Evolutionary conservation across 345 rosid species (phyloP).

Genomic region (Eucalyptus paniculata): DNA sequence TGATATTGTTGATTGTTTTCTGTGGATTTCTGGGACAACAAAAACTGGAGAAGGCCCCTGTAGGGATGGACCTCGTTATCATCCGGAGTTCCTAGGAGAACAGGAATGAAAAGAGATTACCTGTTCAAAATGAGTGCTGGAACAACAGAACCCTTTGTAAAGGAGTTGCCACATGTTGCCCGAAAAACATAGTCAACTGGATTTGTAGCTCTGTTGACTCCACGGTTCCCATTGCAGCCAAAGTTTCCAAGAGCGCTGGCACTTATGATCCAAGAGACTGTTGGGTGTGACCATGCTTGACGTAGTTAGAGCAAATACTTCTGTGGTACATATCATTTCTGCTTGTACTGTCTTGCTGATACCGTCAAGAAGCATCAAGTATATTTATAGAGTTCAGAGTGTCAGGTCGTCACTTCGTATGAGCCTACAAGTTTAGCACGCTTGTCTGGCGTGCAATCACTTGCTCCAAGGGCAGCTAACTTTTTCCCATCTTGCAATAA

Average conservation of each 20-base stretch:
- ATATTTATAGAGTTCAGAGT: background rate
- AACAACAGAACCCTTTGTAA: conserved; percentile 70
- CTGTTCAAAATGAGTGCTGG: conserved; percentile 91
- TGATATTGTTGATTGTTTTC: background rate
- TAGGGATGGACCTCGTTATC: background rate
- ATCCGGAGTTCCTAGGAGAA: background rate
- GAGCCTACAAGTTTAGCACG: background rate
- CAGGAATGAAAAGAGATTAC: conserved; percentile 6
- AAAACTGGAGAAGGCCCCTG: conserved; percentile 27
- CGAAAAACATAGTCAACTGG: conserved; percentile 58
- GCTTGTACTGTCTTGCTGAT: background rate
- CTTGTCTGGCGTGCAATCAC: background rate
- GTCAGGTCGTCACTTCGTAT: background rate
- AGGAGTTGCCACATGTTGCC: conserved; percentile 77
- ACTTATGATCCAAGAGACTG: conserved; percentile 70
- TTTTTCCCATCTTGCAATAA: too few species aligned
- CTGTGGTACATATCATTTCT: conserved; percentile 46
- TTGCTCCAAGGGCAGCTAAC: background rate
- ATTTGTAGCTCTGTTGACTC: conserved; percentile 91
- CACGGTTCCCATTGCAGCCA: conserved; percentile 83
- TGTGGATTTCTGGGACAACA: conserved; percentile 75
- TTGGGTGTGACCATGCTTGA: conserved; percentile 96
- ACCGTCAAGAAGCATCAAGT: background rate
- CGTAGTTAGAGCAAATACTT: conserved; percentile 87
- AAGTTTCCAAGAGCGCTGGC: conserved; percentile 87